Base-by-base conservation (phyloP, 306 rosid genomes). In the Inga leiocalycina region DNA sequence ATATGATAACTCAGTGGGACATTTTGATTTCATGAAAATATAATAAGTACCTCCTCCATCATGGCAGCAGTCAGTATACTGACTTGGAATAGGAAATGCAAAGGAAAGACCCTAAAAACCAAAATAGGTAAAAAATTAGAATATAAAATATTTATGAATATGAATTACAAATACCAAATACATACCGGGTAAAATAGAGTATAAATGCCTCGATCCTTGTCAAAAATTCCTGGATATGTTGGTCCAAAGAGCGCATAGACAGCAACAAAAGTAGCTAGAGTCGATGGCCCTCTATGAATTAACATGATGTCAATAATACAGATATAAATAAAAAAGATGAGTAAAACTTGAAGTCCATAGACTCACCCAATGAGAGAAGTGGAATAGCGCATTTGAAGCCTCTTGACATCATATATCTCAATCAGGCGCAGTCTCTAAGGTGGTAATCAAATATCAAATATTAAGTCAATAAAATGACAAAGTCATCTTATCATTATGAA, bases 181-280 rank as follows among this genome's bases (percentile, higher is more conserved):
- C 86, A 2, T 97, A 97, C 99, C 67, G 99, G 99, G 79, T 97
- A 97, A 84, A 97, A 94, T 41, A 97, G 92, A 65, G 91, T 88
- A 91, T 97, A 97, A 87, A 92, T 96, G 85, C 98, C 91, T 88
- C 97, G 89, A 69, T 94, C 94, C 87, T 88, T 90, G 76, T 92
- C 97, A 22, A 91, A 92, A 76, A 87, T 89, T 77, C 99, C 99
- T 34, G 98, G 97, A 88, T 91, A 97, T 34, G 99, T 97, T 20
- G 99, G 98, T 51, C 99, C 99, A 86, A 97, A 94, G 24, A 94
- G 91, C 14, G 98, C 97, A 85, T 97, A 97, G 14, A 97, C 98
- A 66, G 97, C 98, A 62, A 94, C 97, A 81, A 97, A 97, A 24
- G 99, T 97, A 32, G 94, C 99, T 15, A 97, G 85, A 3, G 93